A percentile compares a stretch with the other conserved stretches of the same genome.
These are phyloP conservation scores for Cryptococcus sp. DNA, from an alignment of 1,284 basidiomycete genomes.

Conservation along the genomic window DNA sequence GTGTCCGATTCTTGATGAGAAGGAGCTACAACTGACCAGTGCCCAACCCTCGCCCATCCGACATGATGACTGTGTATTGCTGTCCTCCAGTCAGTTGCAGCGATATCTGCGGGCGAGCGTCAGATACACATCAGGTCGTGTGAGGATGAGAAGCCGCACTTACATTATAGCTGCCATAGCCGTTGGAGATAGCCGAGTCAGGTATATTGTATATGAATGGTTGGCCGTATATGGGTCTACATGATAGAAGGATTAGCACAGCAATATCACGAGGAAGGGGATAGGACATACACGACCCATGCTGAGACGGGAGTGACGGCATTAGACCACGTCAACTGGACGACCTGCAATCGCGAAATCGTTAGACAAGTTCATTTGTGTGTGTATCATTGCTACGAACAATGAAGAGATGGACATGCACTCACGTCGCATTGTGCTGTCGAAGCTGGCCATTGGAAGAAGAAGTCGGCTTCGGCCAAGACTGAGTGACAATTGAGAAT, in stretches of 20 bases:
- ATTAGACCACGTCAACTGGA: slow-evolving; percentile 29
- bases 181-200: slow-evolving; percentile 19
- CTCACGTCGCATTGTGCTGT: slow-evolving; percentile 33
- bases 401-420: background rate
- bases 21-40: slow-evolving; percentile 17
- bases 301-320: slow-evolving; percentile 30
- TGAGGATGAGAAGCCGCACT: background rate
- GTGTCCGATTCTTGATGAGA: too few relatives aligned
- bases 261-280: background rate
- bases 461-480: slow-evolving; percentile 18
- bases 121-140: background rate
- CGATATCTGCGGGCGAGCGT: slow-evolving; percentile 1
- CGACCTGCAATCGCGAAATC: slow-evolving; percentile 12
- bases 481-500: background rate
- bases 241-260: background rate
- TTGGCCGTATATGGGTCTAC: slow-evolving; percentile 29
- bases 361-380: too few relatives aligned
- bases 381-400: too few relatives aligned
- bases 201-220: slow-evolving; percentile 40
- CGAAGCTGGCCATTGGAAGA: slow-evolving; percentile 30
- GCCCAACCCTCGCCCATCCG: slow-evolving; percentile 28
- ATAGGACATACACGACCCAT: slow-evolving; percentile 30
- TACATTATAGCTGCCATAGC: slow-evolving; percentile 13
- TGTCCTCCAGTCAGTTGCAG: background rate
- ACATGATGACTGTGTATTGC: slow-evolving; percentile 35